These are phyloP conservation scores for Stevia rebaudiana DNA, from an alignment of 140 eudicot genomes.

Conservation along the genomic window DNA sequence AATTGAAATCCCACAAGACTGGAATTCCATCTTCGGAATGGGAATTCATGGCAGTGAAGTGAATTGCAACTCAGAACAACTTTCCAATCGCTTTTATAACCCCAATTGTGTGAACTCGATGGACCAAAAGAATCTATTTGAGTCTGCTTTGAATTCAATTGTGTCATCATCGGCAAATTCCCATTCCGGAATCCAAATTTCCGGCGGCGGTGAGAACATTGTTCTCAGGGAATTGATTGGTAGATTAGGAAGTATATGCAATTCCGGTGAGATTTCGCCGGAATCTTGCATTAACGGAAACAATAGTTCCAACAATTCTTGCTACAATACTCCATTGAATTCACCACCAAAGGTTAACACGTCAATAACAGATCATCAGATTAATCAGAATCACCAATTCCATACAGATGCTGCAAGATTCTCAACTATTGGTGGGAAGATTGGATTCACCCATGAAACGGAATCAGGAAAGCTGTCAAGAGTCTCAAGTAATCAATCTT, in stretches of 20 bases:
- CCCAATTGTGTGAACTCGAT: conserved; percentile 56
- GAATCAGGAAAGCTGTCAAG: conserved; percentile 42
- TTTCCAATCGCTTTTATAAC: conserved; percentile 37
- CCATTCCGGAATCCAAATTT: conserved; percentile 25
- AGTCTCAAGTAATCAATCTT: conserved; percentile 36
- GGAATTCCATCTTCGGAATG: conserved; percentile 41
- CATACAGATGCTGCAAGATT: conserved; percentile 46
- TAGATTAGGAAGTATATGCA: conserved; percentile 66
- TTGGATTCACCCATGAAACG: conserved; percentile 24
- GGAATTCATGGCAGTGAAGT: conserved; percentile 35
- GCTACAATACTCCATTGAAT: conserved; percentile 70
- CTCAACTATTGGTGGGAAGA: conserved; percentile 47
- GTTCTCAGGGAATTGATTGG: conserved; percentile 78
- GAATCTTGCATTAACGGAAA: conserved; percentile 22
- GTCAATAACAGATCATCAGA: conserved; percentile 34
- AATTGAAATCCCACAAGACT: conserved; percentile 20
- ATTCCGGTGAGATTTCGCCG: conserved; percentile 51
- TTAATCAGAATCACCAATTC: conserved; percentile 28
- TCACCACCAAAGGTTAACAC: conserved; percentile 73
- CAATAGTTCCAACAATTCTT: conserved; percentile 50
- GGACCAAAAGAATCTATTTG: conserved; percentile 73
- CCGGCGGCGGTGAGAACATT: conserved; percentile 37
- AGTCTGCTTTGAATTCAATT: conserved; percentile 83
- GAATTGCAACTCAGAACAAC: conserved; percentile 36
- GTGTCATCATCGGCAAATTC: conserved; percentile 72